These are phyloP conservation scores for Cicer chorassanicum DNA, from an alignment of 306 rosid genomes.

Conservation along the genomic window DNA sequence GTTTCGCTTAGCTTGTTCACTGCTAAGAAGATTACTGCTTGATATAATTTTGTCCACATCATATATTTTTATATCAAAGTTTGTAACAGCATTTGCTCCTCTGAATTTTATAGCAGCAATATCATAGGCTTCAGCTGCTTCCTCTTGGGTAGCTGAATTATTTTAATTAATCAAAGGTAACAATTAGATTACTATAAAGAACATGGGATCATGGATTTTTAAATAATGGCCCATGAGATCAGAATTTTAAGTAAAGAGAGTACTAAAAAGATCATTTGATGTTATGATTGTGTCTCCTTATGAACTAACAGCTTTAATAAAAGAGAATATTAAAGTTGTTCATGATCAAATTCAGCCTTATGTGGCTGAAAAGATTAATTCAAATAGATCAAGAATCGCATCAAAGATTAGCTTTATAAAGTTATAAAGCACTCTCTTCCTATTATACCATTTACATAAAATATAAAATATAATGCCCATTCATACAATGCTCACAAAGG, in stretches of 20 bases:
- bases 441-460: background rate
- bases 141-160: constrained; percentile 85
- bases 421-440: constrained; percentile 43
- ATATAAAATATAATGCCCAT: background rate
- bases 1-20: constrained; percentile 67
- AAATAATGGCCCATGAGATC: background rate
- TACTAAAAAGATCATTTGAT: constrained; percentile 32
- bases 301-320: constrained; percentile 46
- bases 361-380: constrained; percentile 40
- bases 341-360: constrained; percentile 41
- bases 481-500: background rate
- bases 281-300: constrained; percentile 33
- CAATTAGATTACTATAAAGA: constrained; percentile 9
- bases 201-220: constrained; percentile 6
- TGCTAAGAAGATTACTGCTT: constrained; percentile 71
- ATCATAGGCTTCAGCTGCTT: constrained; percentile 95
- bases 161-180: constrained; percentile 17
- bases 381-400: constrained; percentile 29
- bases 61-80: constrained; percentile 79
- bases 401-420: constrained; percentile 45
- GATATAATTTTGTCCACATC: constrained; percentile 84
- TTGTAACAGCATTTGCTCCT: constrained; percentile 84
- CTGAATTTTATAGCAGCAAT: constrained; percentile 89
- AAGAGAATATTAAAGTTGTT: constrained; percentile 44
- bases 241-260: background rate